Conservation (phyloP, 208 protist genomes). For the Trypanosoma theileri region DNA sequence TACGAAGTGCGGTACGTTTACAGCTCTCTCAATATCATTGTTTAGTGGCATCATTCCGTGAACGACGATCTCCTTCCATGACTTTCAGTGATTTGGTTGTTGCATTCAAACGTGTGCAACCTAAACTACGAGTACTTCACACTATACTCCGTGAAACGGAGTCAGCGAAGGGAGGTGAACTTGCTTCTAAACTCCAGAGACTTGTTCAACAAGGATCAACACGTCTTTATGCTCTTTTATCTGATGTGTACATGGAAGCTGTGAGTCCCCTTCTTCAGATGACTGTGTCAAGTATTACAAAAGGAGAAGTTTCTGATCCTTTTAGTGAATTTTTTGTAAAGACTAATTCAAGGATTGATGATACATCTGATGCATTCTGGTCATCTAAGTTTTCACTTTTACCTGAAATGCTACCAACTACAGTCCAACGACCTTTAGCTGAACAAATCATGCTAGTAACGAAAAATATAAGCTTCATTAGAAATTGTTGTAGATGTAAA, state of each 20-base stretch:
- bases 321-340: slow-evolving; percentile 68
- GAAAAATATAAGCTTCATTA: slow-evolving; percentile 69
- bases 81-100: slow-evolving; percentile 55
- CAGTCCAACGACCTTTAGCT: slow-evolving; percentile 37
- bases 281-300: slow-evolving; percentile 51
- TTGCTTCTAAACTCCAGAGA: slow-evolving; percentile 47
- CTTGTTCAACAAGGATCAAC: slow-evolving; percentile 60
- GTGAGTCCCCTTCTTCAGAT: slow-evolving; percentile 62
- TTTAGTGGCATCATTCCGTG: slow-evolving; percentile 52
- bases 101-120: slow-evolving; percentile 51
- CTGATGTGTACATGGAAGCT: slow-evolving; percentile 61
- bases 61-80: slow-evolving; percentile 33
- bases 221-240: slow-evolving; percentile 41
- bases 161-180: slow-evolving; percentile 56
- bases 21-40: slow-evolving; percentile 70
- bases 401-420: slow-evolving; percentile 61
- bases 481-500: slow-evolving; percentile 55
- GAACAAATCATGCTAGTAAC: slow-evolving; percentile 55
- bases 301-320: slow-evolving; percentile 57
- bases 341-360: slow-evolving; percentile 36
- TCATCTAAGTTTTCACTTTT: slow-evolving; percentile 45
- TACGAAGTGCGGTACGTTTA: slow-evolving; percentile 46
- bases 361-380: slow-evolving; percentile 57
- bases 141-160: slow-evolving; percentile 50
- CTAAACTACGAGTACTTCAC: slow-evolving; percentile 57